Conservation (phyloP, 2,329 filamentous ascomycete species). For the Trichoderma hamatum region DNA sequence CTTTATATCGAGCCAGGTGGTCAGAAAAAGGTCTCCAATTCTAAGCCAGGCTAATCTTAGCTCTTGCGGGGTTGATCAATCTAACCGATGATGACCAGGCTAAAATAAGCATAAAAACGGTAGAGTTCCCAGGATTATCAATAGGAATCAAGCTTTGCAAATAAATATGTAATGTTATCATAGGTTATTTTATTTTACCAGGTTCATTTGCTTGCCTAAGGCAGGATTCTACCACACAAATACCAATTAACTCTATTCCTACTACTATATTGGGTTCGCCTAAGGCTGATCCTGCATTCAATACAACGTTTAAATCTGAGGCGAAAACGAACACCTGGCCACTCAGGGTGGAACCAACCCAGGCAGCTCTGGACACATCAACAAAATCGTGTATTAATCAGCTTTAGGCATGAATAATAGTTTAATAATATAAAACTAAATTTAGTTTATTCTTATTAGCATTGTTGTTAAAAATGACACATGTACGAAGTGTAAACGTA, state of each 20-base stretch:
- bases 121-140: background rate
- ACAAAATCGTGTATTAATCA: background rate
- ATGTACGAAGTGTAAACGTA: background rate
- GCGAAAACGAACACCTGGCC: background rate
- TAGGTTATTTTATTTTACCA: no score
- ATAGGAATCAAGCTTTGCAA: no score
- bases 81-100: background rate
- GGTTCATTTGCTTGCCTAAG: no score
- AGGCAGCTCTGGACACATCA: background rate
- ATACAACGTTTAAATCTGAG: background rate
- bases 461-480: background rate
- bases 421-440: background rate
- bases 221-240: no score
- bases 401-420: background rate
- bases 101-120: background rate
- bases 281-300: no score
- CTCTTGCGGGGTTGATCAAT: no score
- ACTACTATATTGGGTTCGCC: no score
- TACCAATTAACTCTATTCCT: no score
- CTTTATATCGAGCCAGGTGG: no score
- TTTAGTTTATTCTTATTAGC: background rate
- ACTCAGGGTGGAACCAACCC: background rate
- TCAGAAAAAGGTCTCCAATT: no score
- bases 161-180: no score
- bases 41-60: no score